Percentiles rank a stretch among this genome's conserved stretches.
Conservation (phyloP, 371 early-diverging fungal genomes). For the Mucor plumbeus region DNA sequence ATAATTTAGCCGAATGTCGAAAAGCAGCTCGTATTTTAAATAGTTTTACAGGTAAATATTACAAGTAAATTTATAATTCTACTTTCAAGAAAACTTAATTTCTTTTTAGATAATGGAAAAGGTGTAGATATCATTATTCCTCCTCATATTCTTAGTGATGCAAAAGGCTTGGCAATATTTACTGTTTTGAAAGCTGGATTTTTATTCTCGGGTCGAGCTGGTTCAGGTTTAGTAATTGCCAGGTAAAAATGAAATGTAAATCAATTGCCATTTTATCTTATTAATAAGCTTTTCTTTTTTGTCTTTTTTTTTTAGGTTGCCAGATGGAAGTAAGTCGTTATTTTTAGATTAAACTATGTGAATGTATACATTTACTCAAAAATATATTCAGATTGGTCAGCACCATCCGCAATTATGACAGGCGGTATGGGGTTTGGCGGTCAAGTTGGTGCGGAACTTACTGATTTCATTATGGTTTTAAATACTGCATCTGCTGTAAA, state of each 20-base stretch:
- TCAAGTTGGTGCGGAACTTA: conserved; percentile 77
- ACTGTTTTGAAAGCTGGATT: conserved; percentile 88
- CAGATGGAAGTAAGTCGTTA: conserved; percentile 41
- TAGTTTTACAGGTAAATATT: conserved; percentile 49
- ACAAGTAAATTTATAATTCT: background rate
- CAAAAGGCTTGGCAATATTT: conserved; percentile 87
- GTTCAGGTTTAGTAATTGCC: conserved; percentile 85
- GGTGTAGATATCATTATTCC: conserved; percentile 69
- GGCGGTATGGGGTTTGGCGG: conserved; percentile 78
- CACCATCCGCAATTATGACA: conserved; percentile 63
- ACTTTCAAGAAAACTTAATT: background rate
- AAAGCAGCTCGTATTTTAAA: conserved; percentile 69
- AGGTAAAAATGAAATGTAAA: conserved; percentile 22
- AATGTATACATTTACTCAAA: background rate
- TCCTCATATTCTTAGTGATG: conserved; percentile 58
- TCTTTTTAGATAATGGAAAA: conserved; percentile 40
- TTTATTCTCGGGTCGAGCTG: conserved; percentile 82
- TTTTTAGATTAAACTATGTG: background rate
- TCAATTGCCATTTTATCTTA: background rate
- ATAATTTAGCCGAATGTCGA: conserved; percentile 44
- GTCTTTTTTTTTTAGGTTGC: conserved; percentile 21
- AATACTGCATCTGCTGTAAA: conserved; percentile 81
- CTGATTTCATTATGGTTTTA: conserved; percentile 79
- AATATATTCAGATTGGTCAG: conserved; percentile 50
- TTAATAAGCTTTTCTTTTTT: background rate